Evolutionary conservation across 345 rosid species (phyloP).

Genomic region (Eucalyptus microcorys): DNA sequence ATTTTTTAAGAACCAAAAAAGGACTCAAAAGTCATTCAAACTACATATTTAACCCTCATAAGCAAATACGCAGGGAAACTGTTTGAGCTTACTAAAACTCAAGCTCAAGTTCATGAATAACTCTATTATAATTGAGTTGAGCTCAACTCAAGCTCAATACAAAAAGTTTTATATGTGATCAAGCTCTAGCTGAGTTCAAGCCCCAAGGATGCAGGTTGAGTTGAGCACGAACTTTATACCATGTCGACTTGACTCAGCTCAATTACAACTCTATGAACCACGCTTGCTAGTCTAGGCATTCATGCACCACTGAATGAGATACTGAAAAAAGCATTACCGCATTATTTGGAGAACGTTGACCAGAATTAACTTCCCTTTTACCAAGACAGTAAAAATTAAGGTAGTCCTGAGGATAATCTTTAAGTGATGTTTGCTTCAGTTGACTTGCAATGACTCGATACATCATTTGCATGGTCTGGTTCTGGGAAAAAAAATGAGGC

Average conservation of each 20-base stretch:
- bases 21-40: background rate
- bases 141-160: background rate
- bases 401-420: constrained; percentile 69
- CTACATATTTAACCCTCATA: background rate
- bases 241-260: background rate
- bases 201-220: background rate
- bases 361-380: constrained; percentile 31
- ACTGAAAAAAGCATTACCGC: constrained; percentile 21
- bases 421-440: constrained; percentile 28
- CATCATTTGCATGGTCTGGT: constrained; percentile 95
- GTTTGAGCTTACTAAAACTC: background rate
- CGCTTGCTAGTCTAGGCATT: background rate
- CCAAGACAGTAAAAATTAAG: constrained; percentile 95
- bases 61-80: background rate
- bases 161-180: no score
- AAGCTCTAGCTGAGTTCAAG: background rate
- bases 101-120: background rate
- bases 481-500: constrained; percentile 26
- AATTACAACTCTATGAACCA: background rate
- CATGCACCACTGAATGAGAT: background rate
- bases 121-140: background rate
- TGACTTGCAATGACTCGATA: constrained; percentile 45
- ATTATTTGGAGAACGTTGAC: constrained; percentile 3
- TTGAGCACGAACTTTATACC: background rate
- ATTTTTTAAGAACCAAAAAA: background rate